Conservation (phyloP, 495 filamentous ascomycete genomes). For the Aspergillus haitiensis region DNA sequence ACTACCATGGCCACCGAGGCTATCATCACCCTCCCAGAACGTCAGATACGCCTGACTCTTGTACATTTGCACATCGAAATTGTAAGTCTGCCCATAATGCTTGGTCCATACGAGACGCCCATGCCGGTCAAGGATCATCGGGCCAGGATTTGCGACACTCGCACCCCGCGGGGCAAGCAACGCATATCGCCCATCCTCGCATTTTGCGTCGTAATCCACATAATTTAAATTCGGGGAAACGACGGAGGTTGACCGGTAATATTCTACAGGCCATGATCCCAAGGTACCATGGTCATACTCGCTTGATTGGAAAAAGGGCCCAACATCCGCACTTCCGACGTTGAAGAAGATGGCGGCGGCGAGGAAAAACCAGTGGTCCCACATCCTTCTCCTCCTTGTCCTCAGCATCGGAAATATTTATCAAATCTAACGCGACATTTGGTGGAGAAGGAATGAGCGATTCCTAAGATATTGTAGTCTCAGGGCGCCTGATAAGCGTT, state of each 20-base stretch:
- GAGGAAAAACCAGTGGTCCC: slow-evolving; percentile 9
- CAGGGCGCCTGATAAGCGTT: no score
- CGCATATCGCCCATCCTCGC: slow-evolving; percentile 40
- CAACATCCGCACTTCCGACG: slow-evolving; percentile 9
- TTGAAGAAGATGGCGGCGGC: slow-evolving; percentile 9
- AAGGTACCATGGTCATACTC: slow-evolving; percentile 36
- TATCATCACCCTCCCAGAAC: slow-evolving; percentile 53
- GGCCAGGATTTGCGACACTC: slow-evolving; percentile 36
- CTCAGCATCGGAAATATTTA: background rate
- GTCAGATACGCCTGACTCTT: slow-evolving; percentile 47
- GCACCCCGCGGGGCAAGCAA: slow-evolving; percentile 45
- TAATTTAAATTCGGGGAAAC: slow-evolving; percentile 43
- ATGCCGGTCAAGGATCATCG: slow-evolving; percentile 47
- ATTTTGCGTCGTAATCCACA: slow-evolving; percentile 30
- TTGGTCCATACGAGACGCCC: slow-evolving; percentile 48
- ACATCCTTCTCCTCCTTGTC: slow-evolving; percentile 9
- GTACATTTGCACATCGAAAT: slow-evolving; percentile 42
- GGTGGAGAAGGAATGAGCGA: background rate
- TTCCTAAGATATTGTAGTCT: background rate
- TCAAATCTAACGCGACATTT: background rate
- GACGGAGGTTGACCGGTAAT: slow-evolving; percentile 37
- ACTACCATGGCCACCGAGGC: slow-evolving; percentile 47
- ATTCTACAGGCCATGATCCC: slow-evolving; percentile 41
- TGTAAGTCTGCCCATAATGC: slow-evolving; percentile 38
- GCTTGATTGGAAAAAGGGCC: slow-evolving; percentile 17